These are phyloP conservation scores for Clavaria fumosa DNA, from an alignment of 768 basidiomycete genomes.

Conservation along the genomic window DNA sequence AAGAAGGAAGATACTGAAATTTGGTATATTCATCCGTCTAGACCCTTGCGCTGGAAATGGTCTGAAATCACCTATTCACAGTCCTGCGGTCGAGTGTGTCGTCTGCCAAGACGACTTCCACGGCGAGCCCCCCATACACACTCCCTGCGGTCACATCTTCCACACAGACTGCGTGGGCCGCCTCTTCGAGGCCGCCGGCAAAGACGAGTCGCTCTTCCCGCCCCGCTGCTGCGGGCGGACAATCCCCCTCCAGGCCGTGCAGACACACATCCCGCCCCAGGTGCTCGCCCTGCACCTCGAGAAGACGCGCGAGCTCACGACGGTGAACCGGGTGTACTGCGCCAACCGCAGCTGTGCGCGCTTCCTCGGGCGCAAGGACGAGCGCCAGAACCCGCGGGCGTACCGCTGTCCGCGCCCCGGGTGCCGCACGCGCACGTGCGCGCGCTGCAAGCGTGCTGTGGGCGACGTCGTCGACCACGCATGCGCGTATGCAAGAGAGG, in stretches of 20 bases:
- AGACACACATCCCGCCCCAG: conserved; percentile 11
- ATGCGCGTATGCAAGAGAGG: not conserved
- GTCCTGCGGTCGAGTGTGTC: no score
- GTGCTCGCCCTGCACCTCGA: conserved; percentile 20
- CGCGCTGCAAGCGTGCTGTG: not conserved
- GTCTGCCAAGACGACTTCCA: no score
- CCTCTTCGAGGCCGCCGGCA: conserved; percentile 21
- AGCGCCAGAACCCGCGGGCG: not conserved
- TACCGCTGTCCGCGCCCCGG: not conserved
- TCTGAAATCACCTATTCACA: no score
- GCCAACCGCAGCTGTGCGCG: conserved; percentile 31
- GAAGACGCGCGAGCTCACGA: conserved; percentile 33
- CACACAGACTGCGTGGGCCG: conserved; percentile 20
- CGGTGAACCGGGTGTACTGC: conserved; percentile 34
- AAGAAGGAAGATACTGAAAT: no score
- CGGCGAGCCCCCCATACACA: no score
- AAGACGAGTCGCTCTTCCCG: conserved; percentile 28
- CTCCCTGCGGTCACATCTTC: conserved; percentile 25
- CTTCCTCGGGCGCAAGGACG: conserved; percentile 31
- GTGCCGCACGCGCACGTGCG: not conserved
- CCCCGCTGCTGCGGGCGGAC: conserved; percentile 24
- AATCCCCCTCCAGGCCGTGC: conserved; percentile 12
- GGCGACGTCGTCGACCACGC: not conserved
- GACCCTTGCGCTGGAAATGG: no score
- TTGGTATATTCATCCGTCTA: no score